phyloP scores from a whole-genome alignment of 495 filamentous ascomycete species.

The Trichoderma reesei region DNA sequence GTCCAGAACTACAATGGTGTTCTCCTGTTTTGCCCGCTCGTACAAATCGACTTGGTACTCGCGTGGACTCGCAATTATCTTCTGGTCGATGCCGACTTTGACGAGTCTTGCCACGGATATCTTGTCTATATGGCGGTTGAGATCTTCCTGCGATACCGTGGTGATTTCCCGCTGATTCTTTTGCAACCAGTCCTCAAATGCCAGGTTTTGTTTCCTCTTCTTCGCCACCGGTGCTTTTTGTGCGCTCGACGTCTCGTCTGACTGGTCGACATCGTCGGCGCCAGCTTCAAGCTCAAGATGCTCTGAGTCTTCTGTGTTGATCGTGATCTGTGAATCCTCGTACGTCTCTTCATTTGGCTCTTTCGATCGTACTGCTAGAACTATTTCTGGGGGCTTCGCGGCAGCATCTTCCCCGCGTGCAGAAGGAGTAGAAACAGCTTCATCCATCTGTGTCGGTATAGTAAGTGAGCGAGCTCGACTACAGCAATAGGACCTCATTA shows the following conservation, averaged over 20 bases:
- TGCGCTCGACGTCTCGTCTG: not conserved
- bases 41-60: constrained; percentile 93
- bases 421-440: too few species aligned
- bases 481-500: too few species aligned
- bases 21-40: constrained; percentile 74
- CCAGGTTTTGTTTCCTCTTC: not conserved
- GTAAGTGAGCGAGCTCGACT: too few species aligned
- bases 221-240: not conserved
- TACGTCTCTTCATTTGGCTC: too few species aligned
- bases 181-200: not conserved
- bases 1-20: constrained; percentile 92
- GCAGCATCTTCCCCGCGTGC: too few species aligned
- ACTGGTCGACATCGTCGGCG: not conserved
- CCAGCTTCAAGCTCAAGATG: constrained; percentile 17
- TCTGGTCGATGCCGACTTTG: constrained; percentile 20
- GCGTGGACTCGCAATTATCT: constrained; percentile 62
- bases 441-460: too few species aligned
- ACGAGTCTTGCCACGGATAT: not conserved
- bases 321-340: too few species aligned
- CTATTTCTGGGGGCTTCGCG: too few species aligned
- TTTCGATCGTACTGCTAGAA: too few species aligned
- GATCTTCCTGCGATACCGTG: not conserved
- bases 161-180: not conserved
- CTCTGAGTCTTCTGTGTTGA: not conserved
- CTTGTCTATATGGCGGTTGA: not conserved